Evolutionary conservation across 352 stramenopile species (phyloP), one percentile per base, ranked within the genome.

Genomic region (Phytophthora syringae): DNA sequence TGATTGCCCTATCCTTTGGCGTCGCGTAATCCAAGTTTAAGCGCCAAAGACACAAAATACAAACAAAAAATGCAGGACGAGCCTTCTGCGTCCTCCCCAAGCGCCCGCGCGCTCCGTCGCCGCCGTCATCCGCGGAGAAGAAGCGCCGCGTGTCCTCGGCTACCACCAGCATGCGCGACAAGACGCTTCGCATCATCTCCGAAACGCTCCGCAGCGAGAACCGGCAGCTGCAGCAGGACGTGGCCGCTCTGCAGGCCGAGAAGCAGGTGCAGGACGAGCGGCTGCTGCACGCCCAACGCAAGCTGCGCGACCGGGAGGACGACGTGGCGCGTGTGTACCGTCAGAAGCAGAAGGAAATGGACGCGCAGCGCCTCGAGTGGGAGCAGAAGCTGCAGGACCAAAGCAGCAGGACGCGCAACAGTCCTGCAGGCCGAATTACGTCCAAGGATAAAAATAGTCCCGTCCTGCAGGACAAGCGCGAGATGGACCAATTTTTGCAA

Each of bases 191-290:
- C 24, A 72, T 77, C 30, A 79, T 70, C 48, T 72, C 76, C 40
- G 68, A 86, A 50, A 47, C 67, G 40, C 50, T 84, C 30, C 72
- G 74, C 15, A 30, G 28, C 21, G 77, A 84, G 44, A 86, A 86
- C 57, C 43, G 60, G 25, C 62, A 79, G 48, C 61, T 86, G 3
- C 55, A 66, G 51, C 18, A 40, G 28, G 56, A 58, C 25, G 59
- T 59, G 32, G 45, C 55, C 2, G 49, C 27, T n/a, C 43, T 77
- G 2, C 48, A 81, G 22, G 30, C 36, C n/a, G 54, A 61, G 36
- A 71, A 74, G 5, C 20, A 51, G 12, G 22, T 37, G 24, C 45
- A 74, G 1, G 32, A 67, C 13, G 34, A 48, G 51, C 64, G 68
- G 0, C 39, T 78, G 1, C n/a, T 18, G n/a, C 36, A 54, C 25